Evolutionary conservation across 495 filamentous ascomycete species (phyloP).

Genomic region (Aspergillus steynii): DNA sequence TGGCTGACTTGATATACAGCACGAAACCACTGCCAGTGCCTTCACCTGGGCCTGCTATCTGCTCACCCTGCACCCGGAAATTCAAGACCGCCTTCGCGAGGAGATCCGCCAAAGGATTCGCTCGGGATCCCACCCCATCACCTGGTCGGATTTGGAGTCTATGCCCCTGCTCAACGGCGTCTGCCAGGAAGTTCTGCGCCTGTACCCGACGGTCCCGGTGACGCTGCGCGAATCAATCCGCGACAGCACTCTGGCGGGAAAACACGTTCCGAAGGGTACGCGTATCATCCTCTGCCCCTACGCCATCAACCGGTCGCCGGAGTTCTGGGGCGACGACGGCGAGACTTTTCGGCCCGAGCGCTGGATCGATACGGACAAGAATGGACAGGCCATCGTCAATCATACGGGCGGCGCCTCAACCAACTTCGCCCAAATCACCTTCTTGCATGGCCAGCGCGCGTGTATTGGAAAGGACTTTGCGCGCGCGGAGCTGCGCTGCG

Average conservation of each 20-base stretch:
- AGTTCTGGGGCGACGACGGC: conserved; percentile 44
- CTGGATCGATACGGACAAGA: conserved; percentile 47
- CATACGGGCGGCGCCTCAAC: conserved; percentile 43
- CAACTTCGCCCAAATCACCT: conserved; percentile 49
- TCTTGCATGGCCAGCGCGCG: conserved; percentile 48
- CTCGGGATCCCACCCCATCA: conserved; percentile 27
- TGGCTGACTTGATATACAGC: conserved; percentile 25
- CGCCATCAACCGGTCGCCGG: conserved; percentile 39
- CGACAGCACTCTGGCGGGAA: conserved; percentile 45
- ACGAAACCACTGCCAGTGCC: conserved; percentile 57
- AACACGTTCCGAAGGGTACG: conserved; percentile 46
- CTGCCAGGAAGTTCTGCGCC: conserved; percentile 50
- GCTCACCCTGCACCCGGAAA: conserved; percentile 44
- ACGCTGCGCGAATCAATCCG: conserved; percentile 50
- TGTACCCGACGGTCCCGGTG: conserved; percentile 52
- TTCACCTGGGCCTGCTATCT: conserved; percentile 56
- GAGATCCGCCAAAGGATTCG: conserved; percentile 49
- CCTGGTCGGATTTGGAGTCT: conserved; percentile 43
- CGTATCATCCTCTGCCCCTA: conserved; percentile 45
- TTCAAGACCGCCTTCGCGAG: conserved; percentile 46
- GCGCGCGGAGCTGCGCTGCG: conserved; percentile 39
- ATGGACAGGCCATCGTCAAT: conserved; percentile 27
- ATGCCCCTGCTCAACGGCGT: conserved; percentile 55
- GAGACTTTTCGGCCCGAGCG: conserved; percentile 48
- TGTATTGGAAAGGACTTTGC: conserved; percentile 56